A percentile compares a stretch with the other conserved stretches of the same genome.
Evolutionary conservation across 345 rosid genomes (phyloP).

Genomic region (Eucalyptus curtisii): DNA sequence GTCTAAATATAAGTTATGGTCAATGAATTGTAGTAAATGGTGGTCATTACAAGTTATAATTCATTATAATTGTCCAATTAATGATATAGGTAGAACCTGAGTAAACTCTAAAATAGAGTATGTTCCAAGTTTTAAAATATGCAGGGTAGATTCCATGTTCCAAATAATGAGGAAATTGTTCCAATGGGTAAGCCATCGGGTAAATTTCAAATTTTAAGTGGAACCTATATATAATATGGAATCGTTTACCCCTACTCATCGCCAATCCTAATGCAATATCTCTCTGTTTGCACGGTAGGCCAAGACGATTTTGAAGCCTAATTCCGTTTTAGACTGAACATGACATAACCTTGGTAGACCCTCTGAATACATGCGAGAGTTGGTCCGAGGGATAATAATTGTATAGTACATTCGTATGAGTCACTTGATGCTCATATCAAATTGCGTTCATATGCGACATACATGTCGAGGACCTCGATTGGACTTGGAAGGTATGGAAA

Average conservation of each 20-base stretch:
- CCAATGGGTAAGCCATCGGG: too few species aligned
- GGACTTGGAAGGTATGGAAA: neutral
- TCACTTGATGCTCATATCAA: neutral
- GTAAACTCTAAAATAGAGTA: accelerated
- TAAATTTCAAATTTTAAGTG: too few species aligned
- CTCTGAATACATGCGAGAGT: neutral
- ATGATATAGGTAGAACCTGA: too few species aligned
- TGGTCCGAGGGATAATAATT: neutral
- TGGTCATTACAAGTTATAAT: accelerated
- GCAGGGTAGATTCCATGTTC: accelerated
- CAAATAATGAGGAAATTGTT: too few species aligned
- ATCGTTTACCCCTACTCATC: accelerated
- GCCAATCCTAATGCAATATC: neutral
- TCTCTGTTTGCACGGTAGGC: neutral
- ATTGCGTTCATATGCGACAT: neutral
- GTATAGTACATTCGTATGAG: neutral
- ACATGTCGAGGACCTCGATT: neutral
- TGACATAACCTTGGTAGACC: neutral
- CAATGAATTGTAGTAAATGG: too few species aligned
- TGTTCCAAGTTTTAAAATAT: accelerated
- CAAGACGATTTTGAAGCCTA: neutral
- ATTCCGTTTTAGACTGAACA: neutral
- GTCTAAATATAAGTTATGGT: too few species aligned
- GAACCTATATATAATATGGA: too few species aligned
- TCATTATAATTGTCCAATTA: too few species aligned